Evolutionary conservation across 73 alveolate species (phyloP).

Genomic region (Effrenium voratum): DNA sequence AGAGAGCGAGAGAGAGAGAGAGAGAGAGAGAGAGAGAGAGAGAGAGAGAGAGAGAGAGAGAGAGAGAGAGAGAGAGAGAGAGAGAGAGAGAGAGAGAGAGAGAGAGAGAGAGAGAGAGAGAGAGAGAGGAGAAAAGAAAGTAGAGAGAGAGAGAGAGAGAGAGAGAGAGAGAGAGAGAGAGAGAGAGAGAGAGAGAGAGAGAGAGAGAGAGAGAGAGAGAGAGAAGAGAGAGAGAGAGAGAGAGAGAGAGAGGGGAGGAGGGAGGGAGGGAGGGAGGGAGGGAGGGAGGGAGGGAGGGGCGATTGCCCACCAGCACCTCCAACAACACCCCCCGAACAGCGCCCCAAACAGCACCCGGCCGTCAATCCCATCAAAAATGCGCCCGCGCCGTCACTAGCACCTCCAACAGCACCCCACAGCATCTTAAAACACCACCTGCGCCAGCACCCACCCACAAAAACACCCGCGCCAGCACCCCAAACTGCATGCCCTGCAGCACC

Average conservation of each 20-base stretch:
- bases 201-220: neutral
- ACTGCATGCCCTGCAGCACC: no score
- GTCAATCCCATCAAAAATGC: no score
- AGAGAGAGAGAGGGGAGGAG: neutral
- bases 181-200: neutral
- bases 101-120: neutral
- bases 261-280: neutral
- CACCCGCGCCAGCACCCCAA: no score
- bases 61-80: neutral
- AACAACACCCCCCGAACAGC: no score
- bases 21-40: no score
- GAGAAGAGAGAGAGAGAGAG: neutral
- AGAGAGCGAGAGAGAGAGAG: no score
- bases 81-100: neutral
- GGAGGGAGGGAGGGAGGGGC: neutral
- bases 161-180: neutral
- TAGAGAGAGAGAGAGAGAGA: neutral
- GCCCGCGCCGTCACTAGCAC: no score
- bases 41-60: no score
- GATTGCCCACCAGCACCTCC: neutral
- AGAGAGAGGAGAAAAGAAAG: neutral
- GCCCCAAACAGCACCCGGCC: no score
- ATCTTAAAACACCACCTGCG: no score
- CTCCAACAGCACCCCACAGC: no score
- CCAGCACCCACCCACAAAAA: no score